These are phyloP conservation scores for Tephrocybe sp. DNA, from an alignment of 768 basidiomycete genomes.

Conservation along the genomic window DNA sequence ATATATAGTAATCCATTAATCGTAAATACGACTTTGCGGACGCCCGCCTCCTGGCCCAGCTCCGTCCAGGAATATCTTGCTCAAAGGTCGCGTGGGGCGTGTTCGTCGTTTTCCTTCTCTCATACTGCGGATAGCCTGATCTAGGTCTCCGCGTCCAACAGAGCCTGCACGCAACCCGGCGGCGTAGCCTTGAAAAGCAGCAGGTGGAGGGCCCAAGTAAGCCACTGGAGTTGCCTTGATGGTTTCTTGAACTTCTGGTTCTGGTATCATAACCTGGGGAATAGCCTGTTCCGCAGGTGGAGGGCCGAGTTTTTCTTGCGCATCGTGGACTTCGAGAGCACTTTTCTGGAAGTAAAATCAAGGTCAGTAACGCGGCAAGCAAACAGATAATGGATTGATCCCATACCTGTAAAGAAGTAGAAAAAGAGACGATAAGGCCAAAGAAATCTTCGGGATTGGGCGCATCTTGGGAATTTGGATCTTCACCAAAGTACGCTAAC, in stretches of 20 bases:
- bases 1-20: constrained; percentile 8
- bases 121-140: constrained; percentile 82
- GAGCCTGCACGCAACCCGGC: constrained; percentile 49
- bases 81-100: constrained; percentile 53
- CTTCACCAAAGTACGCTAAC: constrained; percentile 76
- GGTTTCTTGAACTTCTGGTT: constrained; percentile 23
- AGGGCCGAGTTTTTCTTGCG: constrained; percentile 34
- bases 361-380: neutral
- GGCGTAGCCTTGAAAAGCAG: constrained; percentile 37
- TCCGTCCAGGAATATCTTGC: constrained; percentile 82
- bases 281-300: constrained; percentile 14
- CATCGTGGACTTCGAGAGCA: constrained; percentile 61
- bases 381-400: neutral
- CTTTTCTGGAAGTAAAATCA: constrained; percentile 53
- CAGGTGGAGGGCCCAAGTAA: constrained; percentile 26
- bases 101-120: constrained; percentile 58
- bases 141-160: constrained; percentile 74
- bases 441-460: constrained; percentile 85
- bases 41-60: constrained; percentile 39
- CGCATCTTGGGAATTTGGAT: constrained; percentile 56
- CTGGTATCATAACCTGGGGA: constrained; percentile 20
- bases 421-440: constrained; percentile 69
- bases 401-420: constrained; percentile 65
- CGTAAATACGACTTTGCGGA: constrained; percentile 32
- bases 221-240: constrained; percentile 33